Conservation (phyloP, 2,329 filamentous ascomycete genomes). For the Clarireedia monteithiana region DNA sequence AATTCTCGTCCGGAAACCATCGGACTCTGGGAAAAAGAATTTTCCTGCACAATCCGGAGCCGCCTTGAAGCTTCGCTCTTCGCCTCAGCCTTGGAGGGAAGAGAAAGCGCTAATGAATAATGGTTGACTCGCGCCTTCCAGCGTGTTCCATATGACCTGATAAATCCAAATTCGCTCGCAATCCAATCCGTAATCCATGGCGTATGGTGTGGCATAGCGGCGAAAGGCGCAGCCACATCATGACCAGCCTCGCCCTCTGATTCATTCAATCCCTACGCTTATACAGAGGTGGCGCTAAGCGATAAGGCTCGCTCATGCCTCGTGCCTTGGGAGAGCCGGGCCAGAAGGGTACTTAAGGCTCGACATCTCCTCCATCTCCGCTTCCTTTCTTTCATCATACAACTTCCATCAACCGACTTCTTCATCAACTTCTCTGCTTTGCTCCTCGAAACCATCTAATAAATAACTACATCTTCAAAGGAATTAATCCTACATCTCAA, state of each 20-base stretch:
- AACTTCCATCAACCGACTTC: background rate
- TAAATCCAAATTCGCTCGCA: too few relatives aligned
- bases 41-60: too few relatives aligned
- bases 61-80: too few relatives aligned
- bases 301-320: slow-evolving; percentile 2
- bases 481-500: slow-evolving; percentile 13
- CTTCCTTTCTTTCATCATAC: background rate
- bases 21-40: too few relatives aligned
- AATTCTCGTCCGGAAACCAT: too few relatives aligned
- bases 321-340: background rate
- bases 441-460: slow-evolving; percentile 7
- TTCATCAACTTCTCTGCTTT: too few relatives aligned
- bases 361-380: slow-evolving; percentile 18
- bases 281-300: slow-evolving; percentile 5
- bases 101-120: too few relatives aligned
- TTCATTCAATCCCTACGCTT: background rate
- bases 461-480: slow-evolving; percentile 9
- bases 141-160: background rate
- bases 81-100: too few relatives aligned
- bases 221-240: background rate
- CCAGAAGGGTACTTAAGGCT: slow-evolving; percentile 6
- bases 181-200: background rate
- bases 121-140: background rate
- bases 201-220: background rate
- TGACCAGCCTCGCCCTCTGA: background rate